A percentile compares a stretch with the other conserved stretches of the same genome.
These are phyloP conservation scores for Hypomyces perniciosus DNA, from an alignment of 2,329 filamentous ascomycete genomes.

Conservation along the genomic window DNA sequence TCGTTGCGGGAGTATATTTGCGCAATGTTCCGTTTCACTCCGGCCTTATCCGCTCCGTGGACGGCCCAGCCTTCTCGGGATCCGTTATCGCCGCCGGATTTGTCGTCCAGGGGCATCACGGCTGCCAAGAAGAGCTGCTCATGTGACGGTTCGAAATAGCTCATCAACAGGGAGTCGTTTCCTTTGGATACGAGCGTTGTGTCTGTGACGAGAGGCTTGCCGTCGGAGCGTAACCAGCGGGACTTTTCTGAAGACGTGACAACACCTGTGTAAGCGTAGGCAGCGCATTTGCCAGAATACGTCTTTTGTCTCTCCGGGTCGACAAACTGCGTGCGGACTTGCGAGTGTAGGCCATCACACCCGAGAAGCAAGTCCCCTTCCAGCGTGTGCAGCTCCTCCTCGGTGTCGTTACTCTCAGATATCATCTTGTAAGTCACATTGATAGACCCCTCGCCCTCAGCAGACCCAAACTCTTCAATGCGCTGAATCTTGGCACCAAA, in stretches of 20 bases:
- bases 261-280: constrained; percentile 18
- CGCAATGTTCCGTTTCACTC: constrained; percentile 15
- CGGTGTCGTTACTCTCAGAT: neutral
- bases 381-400: constrained; percentile 1
- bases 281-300: constrained; percentile 27
- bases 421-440: constrained; percentile 1
- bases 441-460: constrained; percentile 3
- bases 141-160: constrained; percentile 17
- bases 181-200: constrained; percentile 17
- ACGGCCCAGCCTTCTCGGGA: constrained; percentile 20
- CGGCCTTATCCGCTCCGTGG: constrained; percentile 17
- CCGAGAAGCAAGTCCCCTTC: constrained; percentile 26
- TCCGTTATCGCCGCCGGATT: constrained; percentile 14
- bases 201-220: constrained; percentile 18
- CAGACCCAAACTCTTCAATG: constrained; percentile 13
- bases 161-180: constrained; percentile 17
- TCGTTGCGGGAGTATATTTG: constrained; percentile 7
- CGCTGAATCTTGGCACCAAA: constrained; percentile 15
- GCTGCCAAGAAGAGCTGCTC: constrained; percentile 16
- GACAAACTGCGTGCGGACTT: constrained; percentile 26
- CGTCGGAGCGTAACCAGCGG: constrained; percentile 13
- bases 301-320: constrained; percentile 20
- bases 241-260: constrained; percentile 2
- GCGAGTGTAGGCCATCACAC: constrained; percentile 35
- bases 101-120: constrained; percentile 19